Conservation (phyloP, 306 rosid genomes). For the Pachyrhizus erosus region DNA sequence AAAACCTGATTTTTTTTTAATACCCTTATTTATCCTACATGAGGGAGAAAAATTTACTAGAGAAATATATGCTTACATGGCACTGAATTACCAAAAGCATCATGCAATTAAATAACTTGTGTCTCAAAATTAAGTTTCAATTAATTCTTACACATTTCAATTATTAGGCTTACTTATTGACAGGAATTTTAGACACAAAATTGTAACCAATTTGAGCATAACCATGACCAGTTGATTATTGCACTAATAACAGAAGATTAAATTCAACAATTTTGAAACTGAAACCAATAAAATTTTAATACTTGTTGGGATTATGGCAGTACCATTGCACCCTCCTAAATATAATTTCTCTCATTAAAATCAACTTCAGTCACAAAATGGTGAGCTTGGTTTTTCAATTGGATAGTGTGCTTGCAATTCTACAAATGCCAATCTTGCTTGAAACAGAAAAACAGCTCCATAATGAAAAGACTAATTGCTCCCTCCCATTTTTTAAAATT, state of each 20-base stretch:
- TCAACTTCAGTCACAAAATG: slow-evolving; percentile 19
- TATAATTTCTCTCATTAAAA: not conserved
- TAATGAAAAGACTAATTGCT: not conserved
- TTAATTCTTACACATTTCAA: not conserved
- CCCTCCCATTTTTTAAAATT: not conserved
- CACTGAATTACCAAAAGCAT: slow-evolving; percentile 31
- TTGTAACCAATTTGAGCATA: slow-evolving; percentile 11
- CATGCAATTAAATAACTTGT: not conserved
- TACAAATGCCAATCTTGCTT: slow-evolving; percentile 15
- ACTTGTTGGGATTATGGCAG: not conserved
- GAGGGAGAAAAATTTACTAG: slow-evolving; percentile 21
- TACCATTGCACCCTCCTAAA: slow-evolving; percentile 20
- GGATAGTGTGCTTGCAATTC: slow-evolving; percentile 9
- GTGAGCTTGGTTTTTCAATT: not conserved
- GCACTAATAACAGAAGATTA: slow-evolving; percentile 18
- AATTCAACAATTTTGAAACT: slow-evolving; percentile 19
- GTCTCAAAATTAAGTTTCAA: slow-evolving; percentile 20
- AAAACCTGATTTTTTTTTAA: not conserved
- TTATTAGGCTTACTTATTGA: not conserved
- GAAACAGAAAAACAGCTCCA: slow-evolving; percentile 10
- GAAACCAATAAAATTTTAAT: slow-evolving; percentile 12
- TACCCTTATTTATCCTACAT: not conserved
- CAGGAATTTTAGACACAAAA: not conserved
- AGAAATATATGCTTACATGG: slow-evolving; percentile 7
- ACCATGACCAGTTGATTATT: not conserved